Evolutionary conservation across 2,329 filamentous ascomycete genomes (phyloP), one percentile per base, ranked within the genome.

Genomic region (Myriangium duriaei): DNA sequence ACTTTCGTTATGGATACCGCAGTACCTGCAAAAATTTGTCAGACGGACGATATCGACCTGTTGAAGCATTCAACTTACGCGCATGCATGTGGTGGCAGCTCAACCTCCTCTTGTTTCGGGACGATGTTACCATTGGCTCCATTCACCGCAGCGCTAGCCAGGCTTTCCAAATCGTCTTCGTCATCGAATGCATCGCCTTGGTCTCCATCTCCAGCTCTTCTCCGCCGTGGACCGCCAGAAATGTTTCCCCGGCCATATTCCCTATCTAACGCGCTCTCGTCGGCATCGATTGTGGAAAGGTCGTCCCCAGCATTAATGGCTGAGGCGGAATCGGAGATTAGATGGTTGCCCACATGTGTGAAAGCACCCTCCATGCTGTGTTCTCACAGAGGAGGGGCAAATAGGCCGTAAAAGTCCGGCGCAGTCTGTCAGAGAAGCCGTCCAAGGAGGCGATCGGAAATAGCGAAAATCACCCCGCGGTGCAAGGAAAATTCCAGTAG

Each of bases 31-130:
- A n/a, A n/a, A n/a, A 29, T 24, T 11, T 12, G 12, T 37, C 26
- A 12, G 28, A 16, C 19, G 12, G 30, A 32, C 16, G 32, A 21
- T 14, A 24, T 6, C 14, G 15, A 24, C 24, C 21, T 14, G 6
- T 19, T 30, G 38, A 32, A 36, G 30, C 33, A 18, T 30, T 30
- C 11, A 30, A 77, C 81, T 64, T 77, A 93, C 78, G 87, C 84
- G 80, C 88, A 98, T 48, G 92, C 91, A 67, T 98, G 91, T 45
- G 83, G 68, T 16, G 91, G 91, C 38, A 96, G 74, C 60, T 94
- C 85, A 6, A 68, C 60, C 54, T 87, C 87, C 51, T 92, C 83
- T 55, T 93, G 85, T 49, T 92, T 83, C 7, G 69, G 54, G 49
- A 68, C 65, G 44, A 58, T 50, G 34, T 55, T 61, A 46, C 76